Base-by-base conservation (phyloP, 179 eudicot species). In the Vitellaria paradoxa region DNA sequence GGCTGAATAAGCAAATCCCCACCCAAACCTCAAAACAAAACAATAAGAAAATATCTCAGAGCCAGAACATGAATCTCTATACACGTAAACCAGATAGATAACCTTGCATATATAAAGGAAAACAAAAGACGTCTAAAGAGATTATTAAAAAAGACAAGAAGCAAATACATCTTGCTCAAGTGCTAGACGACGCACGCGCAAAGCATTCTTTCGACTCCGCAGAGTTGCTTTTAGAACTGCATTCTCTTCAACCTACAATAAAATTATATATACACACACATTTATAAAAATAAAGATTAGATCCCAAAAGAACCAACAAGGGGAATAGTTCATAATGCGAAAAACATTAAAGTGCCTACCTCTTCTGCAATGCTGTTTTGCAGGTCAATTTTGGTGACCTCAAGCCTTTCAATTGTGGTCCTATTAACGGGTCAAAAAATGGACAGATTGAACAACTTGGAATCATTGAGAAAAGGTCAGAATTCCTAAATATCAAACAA, bases 151-250 rank as follows among this genome's bases (percentile, higher is more conserved):
- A 72, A 21, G 17, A 40, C 1, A 72, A 10, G 13, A 42, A 72
- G 47, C 26, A 59, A 90, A 81, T 92, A 96, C 99, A 74, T 96
- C 98, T 85, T 84, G 86, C 87, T 93, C 93, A 80, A 96, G 98
- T 81, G 88, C 91, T 78, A 86, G 78, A 78, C 91, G 97, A 72
- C 87, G 97, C 61, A 89, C 93, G 49, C 80, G 86, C 80, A 93
- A 85, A 77, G 84, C 82, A 79, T 87, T 85, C 88, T 86, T 93
- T 69, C 89, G 89, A 53, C 65, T 85, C 85, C 84, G 87, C 80
- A 93, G 77, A 77, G 82, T 86, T 79, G 84, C 92, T 85, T 83
- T 90, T 56, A 92, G 80, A 81, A 72, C 74, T 74, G 85, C 82
- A 77, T 91, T 96, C 72, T 79, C 85, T 61, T 83, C 84, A 61